A percentile compares a stretch with the other conserved stretches of the same genome.
Conservation (phyloP, 345 rosid genomes). For the Salix brachista region DNA sequence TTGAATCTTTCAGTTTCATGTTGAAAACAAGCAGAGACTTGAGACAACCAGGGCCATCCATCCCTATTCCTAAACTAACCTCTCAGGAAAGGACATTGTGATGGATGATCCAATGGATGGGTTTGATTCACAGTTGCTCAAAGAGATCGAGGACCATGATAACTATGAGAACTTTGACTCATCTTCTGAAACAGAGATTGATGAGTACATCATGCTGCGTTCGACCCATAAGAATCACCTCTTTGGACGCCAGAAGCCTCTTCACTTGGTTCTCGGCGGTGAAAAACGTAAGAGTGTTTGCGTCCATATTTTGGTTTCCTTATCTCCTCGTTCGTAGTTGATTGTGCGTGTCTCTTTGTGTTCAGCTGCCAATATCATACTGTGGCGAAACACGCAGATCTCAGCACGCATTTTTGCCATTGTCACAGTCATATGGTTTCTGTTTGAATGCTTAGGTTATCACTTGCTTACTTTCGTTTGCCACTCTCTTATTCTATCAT, state of each 20-base stretch:
- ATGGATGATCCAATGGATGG: conserved; percentile 14
- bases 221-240: conserved; percentile 29
- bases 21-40: background rate
- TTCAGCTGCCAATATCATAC: conserved; percentile 24
- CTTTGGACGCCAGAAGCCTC: conserved; percentile 41
- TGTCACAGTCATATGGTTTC: conserved; percentile 20
- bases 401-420: conserved; percentile 14
- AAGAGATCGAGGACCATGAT: conserved; percentile 12
- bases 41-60: background rate
- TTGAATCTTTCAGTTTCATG: conserved; percentile 12
- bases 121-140: conserved; percentile 6
- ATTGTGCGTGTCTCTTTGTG: no score
- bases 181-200: conserved; percentile 29
- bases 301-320: background rate
- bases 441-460: conserved; percentile 23
- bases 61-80: background rate
- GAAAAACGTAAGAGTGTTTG: conserved; percentile 33
- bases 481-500: conserved; percentile 18
- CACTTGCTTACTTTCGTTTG: conserved; percentile 24
- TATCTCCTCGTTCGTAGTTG: background rate
- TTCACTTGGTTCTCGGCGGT: conserved; percentile 42
- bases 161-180: background rate
- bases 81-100: background rate
- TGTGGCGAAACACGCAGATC: conserved; percentile 26
- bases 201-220: conserved; percentile 1